Conservation (phyloP, 148 eudicot species). For the Heliamphora exappendiculata region DNA sequence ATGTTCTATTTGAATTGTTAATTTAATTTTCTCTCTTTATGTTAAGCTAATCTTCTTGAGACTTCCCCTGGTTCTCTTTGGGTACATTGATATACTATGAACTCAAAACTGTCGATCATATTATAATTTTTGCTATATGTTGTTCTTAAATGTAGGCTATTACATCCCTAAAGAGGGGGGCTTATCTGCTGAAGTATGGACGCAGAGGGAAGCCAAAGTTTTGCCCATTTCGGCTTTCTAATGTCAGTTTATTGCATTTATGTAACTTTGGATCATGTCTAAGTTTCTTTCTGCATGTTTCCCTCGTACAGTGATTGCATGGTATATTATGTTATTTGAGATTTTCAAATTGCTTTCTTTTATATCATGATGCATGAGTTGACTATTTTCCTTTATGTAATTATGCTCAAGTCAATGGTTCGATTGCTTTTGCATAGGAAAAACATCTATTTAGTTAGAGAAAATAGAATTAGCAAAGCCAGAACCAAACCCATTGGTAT, state of each 20-base stretch:
- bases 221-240: slow-evolving; percentile 30
- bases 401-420: not conserved
- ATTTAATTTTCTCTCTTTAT: not conserved
- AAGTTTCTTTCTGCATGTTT: not conserved
- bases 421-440: not conserved
- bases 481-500: not conserved
- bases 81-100: not conserved
- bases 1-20: not conserved
- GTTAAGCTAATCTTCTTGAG: not conserved
- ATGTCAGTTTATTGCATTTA: slow-evolving; percentile 13
- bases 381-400: not conserved
- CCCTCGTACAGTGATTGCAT: not conserved
- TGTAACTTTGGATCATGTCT: not conserved
- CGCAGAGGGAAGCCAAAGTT: slow-evolving; percentile 39
- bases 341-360: not conserved
- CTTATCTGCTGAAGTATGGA: slow-evolving; percentile 36
- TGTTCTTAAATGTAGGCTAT: slow-evolving; percentile 24
- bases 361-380: not conserved
- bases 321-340: not conserved
- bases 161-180: slow-evolving; percentile 26
- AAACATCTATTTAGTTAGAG: not conserved
- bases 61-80: not conserved
- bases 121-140: not conserved
- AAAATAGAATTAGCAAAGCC: not conserved
- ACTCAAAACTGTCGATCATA: not conserved